phyloP scores from a whole-genome alignment of 352 stramenopile genomes.

The Poterioochromonas sp. region DNA sequence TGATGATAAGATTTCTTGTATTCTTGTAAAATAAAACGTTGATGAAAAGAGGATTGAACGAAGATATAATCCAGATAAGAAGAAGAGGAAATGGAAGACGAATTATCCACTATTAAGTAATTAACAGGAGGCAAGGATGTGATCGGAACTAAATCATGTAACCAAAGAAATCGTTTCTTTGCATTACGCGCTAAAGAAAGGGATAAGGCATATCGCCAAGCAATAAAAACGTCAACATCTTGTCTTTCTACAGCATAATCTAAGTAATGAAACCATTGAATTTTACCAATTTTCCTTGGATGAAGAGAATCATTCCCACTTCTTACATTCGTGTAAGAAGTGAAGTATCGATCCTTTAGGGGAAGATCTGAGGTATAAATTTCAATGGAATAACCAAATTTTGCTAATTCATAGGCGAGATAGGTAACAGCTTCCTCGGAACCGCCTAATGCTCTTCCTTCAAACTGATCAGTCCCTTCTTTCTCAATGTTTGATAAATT shows the following conservation, averaged over 20 bases:
- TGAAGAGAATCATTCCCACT: constrained; percentile 46
- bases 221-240: constrained; percentile 72
- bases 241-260: too few species aligned
- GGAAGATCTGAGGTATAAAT: constrained; percentile 54
- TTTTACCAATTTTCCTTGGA: constrained; percentile 35
- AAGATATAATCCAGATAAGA: too few species aligned
- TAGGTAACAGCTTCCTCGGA: constrained; percentile 81
- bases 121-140: neutral
- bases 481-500: too few species aligned
- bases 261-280: constrained; percentile 57
- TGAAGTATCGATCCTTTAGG: neutral
- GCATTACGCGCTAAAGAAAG: constrained; percentile 51
- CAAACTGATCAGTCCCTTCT: neutral
- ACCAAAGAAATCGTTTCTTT: neutral
- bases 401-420: constrained; percentile 59
- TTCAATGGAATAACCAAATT: constrained; percentile 69
- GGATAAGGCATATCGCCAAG: constrained; percentile 75
- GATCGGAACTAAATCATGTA: neutral
- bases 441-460: constrained; percentile 58
- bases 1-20: neutral
- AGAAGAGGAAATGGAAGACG: too few species aligned
- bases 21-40: neutral
- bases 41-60: neutral
- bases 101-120: too few species aligned
- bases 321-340: neutral